A percentile compares a stretch with the other conserved stretches of the same genome.
These are phyloP conservation scores for Farysia itapuensis DNA, from an alignment of 1,284 basidiomycete species.

Conservation along the genomic window DNA sequence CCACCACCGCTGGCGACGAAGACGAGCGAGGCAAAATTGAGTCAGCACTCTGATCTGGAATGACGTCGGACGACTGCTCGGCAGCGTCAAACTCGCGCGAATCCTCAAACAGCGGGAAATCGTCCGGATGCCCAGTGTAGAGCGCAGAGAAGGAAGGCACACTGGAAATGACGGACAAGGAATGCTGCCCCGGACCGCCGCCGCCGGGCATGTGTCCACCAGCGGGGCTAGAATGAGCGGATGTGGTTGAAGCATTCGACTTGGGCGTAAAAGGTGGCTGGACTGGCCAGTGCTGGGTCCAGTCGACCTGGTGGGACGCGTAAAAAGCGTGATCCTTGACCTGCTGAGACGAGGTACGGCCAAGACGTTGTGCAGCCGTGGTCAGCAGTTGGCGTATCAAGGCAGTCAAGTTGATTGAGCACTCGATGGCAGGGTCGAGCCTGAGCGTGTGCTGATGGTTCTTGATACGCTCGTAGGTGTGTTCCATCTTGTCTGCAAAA, in stretches of 20 bases:
- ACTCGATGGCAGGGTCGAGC: conserved; percentile 20
- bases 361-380: conserved; percentile 28
- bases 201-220: conserved; percentile 10
- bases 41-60: not conserved
- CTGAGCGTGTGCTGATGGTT: conserved; percentile 38
- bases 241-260: conserved; percentile 3
- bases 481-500: conserved; percentile 49
- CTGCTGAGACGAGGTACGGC: conserved; percentile 29
- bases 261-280: conserved; percentile 48
- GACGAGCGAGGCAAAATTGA: conserved; percentile 18
- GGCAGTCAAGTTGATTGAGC: conserved; percentile 16
- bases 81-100: conserved; percentile 7
- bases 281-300: conserved; percentile 38
- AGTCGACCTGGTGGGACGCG: conserved; percentile 28
- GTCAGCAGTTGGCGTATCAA: conserved; percentile 41
- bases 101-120: conserved; percentile 52
- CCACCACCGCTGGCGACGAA: conserved; percentile 20
- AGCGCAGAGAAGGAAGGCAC: conserved; percentile 51
- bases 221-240: not conserved
- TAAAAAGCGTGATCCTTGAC: conserved; percentile 44
- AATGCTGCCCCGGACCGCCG: too few species aligned
- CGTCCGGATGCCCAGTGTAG: conserved; percentile 42
- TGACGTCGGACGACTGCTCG: not conserved
- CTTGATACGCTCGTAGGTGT: conserved; percentile 54
- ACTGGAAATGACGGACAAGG: conserved; percentile 32